Evolutionary conservation across 108 stramenopile genomes (phyloP).

Genomic region (Nannochloropsis salina): DNA sequence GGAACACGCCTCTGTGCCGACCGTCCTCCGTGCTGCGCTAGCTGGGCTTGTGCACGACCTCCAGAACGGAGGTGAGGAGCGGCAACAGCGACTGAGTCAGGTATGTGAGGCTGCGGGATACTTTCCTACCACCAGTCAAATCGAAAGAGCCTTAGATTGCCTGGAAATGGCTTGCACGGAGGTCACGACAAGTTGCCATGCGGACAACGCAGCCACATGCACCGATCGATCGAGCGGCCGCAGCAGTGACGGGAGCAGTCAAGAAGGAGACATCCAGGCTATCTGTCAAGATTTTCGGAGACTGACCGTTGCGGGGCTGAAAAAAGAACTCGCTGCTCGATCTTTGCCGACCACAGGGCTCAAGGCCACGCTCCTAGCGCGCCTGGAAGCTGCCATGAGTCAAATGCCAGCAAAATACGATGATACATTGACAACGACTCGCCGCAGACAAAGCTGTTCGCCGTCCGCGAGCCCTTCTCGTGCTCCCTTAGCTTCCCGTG

Average conservation of each 20-base stretch:
- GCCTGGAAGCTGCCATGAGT: not conserved
- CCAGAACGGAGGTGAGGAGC: not conserved
- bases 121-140: not conserved
- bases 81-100: not conserved
- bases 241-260: not conserved
- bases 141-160: not conserved
- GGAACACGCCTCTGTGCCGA: not conserved
- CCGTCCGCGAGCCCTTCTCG: not conserved
- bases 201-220: not conserved
- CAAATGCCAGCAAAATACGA: not conserved
- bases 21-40: not conserved
- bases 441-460: not conserved
- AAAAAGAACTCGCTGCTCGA: not conserved
- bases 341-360: not conserved
- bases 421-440: not conserved
- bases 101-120: not conserved
- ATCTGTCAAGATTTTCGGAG: not conserved
- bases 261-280: not conserved
- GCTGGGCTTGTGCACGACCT: not conserved
- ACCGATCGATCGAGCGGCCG: not conserved
- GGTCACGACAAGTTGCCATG: not conserved
- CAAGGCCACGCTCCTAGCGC: constrained; percentile 6
- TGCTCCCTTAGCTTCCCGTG: not conserved
- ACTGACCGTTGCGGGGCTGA: not conserved
- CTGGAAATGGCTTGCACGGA: not conserved